Base-by-base conservation (phyloP, 139 green algal genomes). In the Nannochloris sp. region DNA sequence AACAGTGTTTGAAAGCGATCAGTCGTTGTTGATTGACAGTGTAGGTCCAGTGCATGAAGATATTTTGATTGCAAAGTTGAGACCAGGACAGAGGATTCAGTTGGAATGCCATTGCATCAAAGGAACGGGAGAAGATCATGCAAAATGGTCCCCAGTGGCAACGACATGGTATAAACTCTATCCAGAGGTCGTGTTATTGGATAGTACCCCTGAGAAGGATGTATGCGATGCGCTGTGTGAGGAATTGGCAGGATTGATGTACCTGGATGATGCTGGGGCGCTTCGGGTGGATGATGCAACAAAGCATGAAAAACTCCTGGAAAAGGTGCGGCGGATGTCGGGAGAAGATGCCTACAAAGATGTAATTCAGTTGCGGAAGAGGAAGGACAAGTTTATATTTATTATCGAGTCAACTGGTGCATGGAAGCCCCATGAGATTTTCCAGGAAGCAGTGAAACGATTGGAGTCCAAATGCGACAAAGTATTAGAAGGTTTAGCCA, bases 351-450 rank as follows among this genome's bases (percentile, higher is more conserved):
- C 31, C 14, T 90, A 80, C 73, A 44, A 70, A 1, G 67, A 78
- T 4, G 51, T 61, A 9, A 46, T 97, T 15, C 60, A 89, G 72
- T 69, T 95, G 43, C 78, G 83, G 25, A 92, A 94, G 68, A 62
- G 75, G 18, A 96, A 96, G 72, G 81, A 97, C 61, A 88, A 96
- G 75, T 97, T 97, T 72, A 92, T 99, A 48, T 99, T 96, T 73
- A 95, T 90, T n/a, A 86, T 99, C 5, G 87, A 99, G 80, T 87
- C 70, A 11, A 87, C 84, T 5, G 92, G 91, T 7, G 75, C 78
- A n/a, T 71, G 93, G 57, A 74, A 70, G 16, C 81, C 90, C 1
- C 58, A 85, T 10, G 76, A 83, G 65, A 70, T 96, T 7, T 87
- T 95, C 36, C 15, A 61, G 6, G 76, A 85, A 56, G 84, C 88